These are phyloP conservation scores for Macrocystidia cucumis DNA, from an alignment of 1,284 basidiomycete genomes.

Conservation along the genomic window DNA sequence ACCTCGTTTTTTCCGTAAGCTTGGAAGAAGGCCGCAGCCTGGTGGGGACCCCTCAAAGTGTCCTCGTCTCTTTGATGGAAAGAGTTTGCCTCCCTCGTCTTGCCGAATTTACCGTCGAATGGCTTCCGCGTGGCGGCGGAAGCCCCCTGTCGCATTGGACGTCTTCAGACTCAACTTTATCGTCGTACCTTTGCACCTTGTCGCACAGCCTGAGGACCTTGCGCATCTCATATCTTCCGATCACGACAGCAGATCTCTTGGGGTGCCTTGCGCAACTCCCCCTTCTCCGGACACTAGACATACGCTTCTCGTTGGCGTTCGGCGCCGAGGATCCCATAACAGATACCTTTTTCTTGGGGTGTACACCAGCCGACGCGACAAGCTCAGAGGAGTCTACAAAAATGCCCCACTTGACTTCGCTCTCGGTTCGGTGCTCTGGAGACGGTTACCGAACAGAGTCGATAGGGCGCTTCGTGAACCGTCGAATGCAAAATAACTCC, in stretches of 20 bases:
- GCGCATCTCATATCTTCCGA: constrained; percentile 26
- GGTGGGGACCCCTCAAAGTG: constrained; percentile 11
- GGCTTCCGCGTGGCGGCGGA: constrained; percentile 17
- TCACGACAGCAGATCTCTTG: constrained; percentile 23
- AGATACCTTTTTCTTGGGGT: constrained; percentile 20
- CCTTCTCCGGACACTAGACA: constrained; percentile 18
- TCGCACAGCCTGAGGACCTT: constrained; percentile 20
- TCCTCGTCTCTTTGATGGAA: constrained; percentile 20
- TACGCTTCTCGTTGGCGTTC: constrained; percentile 25
- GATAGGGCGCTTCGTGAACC: too few relatives aligned
- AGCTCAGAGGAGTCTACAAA: too few relatives aligned
- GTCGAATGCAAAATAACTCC: too few relatives aligned
- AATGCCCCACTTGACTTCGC: too few relatives aligned
- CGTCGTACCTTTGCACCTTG: constrained; percentile 19
- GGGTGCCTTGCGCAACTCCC: constrained; percentile 20
- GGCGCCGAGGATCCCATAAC: constrained; percentile 25
- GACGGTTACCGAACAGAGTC: too few relatives aligned
- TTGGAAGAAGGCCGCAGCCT: constrained; percentile 10
- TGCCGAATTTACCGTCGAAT: constrained; percentile 19
- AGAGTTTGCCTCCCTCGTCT: constrained; percentile 18
- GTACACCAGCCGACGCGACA: too few relatives aligned
- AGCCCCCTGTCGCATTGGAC: constrained; percentile 15
- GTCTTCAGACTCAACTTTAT: constrained; percentile 16
- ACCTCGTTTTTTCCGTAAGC: too few relatives aligned
- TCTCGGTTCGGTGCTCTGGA: too few relatives aligned